These are phyloP conservation scores for Xylariaceae sp. DNA, from an alignment of 2,329 filamentous ascomycete species.

Conservation along the genomic window DNA sequence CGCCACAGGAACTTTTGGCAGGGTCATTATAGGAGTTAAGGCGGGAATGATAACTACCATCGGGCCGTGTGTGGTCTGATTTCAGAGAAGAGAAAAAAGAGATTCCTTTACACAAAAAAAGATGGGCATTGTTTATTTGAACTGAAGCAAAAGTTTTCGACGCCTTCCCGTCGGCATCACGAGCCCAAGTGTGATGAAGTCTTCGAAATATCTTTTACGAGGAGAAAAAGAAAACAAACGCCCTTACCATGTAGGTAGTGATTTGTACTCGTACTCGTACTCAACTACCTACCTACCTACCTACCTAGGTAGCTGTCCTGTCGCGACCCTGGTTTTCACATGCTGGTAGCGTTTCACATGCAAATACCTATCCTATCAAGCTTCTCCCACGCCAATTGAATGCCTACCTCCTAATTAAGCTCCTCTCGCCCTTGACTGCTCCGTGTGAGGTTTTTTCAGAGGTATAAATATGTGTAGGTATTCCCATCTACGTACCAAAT, in stretches of 20 bases:
- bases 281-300: too few species aligned
- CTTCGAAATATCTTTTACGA: not conserved
- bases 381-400: too few species aligned
- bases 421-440: too few species aligned
- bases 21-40: not conserved
- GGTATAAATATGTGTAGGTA: not conserved
- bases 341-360: not conserved
- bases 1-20: not conserved
- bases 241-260: not conserved
- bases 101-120: not conserved
- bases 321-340: not conserved
- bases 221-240: not conserved
- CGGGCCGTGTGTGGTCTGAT: not conserved
- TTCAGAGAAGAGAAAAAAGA: not conserved
- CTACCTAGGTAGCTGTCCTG: too few species aligned
- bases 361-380: not conserved
- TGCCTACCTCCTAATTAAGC: too few species aligned
- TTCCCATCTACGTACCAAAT: not conserved
- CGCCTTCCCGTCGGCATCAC: not conserved
- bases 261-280: too few species aligned
- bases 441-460: too few species aligned
- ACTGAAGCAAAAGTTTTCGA: not conserved
- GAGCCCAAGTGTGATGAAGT: not conserved
- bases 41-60: not conserved
- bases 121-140: not conserved